Conservation (phyloP, 345 rosid genomes). For the Reutealis trisperma region DNA sequence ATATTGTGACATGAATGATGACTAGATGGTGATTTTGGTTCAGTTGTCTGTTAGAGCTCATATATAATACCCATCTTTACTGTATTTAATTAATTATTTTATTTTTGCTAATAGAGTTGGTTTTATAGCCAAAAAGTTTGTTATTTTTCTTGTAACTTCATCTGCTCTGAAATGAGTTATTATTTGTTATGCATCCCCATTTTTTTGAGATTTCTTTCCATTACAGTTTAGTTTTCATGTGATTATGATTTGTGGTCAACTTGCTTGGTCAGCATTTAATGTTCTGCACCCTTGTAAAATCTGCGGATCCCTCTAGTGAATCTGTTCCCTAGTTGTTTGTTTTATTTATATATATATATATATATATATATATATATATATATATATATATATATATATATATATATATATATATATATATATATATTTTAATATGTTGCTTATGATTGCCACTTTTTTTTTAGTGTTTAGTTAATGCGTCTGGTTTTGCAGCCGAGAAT, state of each 20-base stretch:
- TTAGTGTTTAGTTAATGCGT: not conserved
- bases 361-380: too few relatives aligned
- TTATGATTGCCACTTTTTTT: not conserved
- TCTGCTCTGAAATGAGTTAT: not conserved
- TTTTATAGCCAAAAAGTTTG: not conserved
- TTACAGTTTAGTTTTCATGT: not conserved
- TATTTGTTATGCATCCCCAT: too few relatives aligned
- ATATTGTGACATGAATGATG: not conserved
- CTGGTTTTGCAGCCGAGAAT: slow-evolving; percentile 69
- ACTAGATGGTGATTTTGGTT: not conserved
- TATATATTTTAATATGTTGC: too few relatives aligned
- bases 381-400: too few relatives aligned
- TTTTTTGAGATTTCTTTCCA: not conserved
- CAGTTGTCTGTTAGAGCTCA: not conserved
- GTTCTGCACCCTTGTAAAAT: not conserved
- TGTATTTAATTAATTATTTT: too few relatives aligned
- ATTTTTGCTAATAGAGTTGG: too few relatives aligned
- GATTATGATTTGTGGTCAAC: not conserved
- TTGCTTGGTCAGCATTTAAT: too few relatives aligned
- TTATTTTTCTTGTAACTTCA: not conserved
- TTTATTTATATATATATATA: too few relatives aligned
- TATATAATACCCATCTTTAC: not conserved
- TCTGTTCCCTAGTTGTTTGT: too few relatives aligned
- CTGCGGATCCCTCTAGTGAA: not conserved
- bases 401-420: too few relatives aligned